A percentile compares a stretch with the other conserved stretches of the same genome.
phyloP scores from a whole-genome alignment of 257 asterid species.

The Jaltomata sinuosa region DNA sequence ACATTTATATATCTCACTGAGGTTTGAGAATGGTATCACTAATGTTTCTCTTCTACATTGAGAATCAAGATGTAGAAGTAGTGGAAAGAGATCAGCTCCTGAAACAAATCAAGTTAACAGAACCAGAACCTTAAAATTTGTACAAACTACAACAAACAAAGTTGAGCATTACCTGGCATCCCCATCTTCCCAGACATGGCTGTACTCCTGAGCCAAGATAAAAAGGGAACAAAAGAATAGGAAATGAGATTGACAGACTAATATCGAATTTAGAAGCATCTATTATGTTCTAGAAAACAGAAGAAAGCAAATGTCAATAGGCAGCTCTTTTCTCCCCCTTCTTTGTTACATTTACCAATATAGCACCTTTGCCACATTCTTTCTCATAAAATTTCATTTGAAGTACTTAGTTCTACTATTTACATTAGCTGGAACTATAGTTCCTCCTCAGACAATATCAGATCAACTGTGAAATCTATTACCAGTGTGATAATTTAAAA shows the following conservation, averaged over 20 bases:
- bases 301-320: not conserved
- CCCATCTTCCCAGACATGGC: constrained; percentile 94
- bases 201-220: constrained; percentile 47
- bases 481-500: not conserved
- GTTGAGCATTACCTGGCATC: constrained; percentile 59
- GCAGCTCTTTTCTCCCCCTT: not conserved
- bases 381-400: not conserved
- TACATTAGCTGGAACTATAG: not conserved
- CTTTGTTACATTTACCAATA: not conserved
- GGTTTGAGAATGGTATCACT: not conserved
- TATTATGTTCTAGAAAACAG: not conserved
- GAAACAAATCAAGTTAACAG: not conserved
- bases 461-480: not conserved
- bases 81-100: not conserved
- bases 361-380: too few relatives aligned
- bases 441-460: not conserved
- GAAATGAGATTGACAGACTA: constrained; percentile 2
- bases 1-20: not conserved
- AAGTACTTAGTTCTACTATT: not conserved
- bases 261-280: not conserved
- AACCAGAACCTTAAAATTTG: not conserved
- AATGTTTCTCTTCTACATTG: not conserved
- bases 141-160: constrained; percentile 6
- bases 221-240: not conserved
- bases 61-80: not conserved